phyloP scores from a whole-genome alignment of 2,329 filamentous ascomycete genomes.

The Tolypocladium guangdongense region DNA sequence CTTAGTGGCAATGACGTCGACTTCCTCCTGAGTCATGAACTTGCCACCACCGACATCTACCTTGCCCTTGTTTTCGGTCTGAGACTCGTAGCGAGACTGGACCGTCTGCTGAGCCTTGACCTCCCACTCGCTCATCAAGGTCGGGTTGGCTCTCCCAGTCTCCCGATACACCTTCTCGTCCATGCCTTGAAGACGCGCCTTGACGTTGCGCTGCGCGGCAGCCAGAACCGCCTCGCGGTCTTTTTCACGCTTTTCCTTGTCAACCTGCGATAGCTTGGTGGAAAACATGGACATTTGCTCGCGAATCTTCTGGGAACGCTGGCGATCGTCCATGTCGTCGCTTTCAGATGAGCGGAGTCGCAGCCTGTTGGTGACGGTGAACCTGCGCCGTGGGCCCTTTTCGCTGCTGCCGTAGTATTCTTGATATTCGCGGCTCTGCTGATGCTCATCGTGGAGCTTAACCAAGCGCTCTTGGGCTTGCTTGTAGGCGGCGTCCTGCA shows the following conservation, averaged over 20 bases:
- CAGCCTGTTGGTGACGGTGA: slow-evolving; percentile 42
- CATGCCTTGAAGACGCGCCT: slow-evolving; percentile 64
- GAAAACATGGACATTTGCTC: slow-evolving; percentile 72
- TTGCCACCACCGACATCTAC: slow-evolving; percentile 69
- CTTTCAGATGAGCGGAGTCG: slow-evolving; percentile 53
- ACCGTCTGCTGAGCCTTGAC: slow-evolving; percentile 61
- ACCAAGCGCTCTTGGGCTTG: slow-evolving; percentile 74
- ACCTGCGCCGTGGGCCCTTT: slow-evolving; percentile 25
- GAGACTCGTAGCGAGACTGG: slow-evolving; percentile 49
- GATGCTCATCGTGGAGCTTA: slow-evolving; percentile 64
- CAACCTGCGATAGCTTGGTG: slow-evolving; percentile 54
- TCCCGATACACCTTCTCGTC: slow-evolving; percentile 70
- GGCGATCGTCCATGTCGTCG: slow-evolving; percentile 55
- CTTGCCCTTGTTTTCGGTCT: slow-evolving; percentile 43
- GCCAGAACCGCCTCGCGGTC: slow-evolving; percentile 69
- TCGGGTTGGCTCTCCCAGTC: slow-evolving; percentile 61
- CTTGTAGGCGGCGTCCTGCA: slow-evolving; percentile 81
- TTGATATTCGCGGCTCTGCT: slow-evolving; percentile 52
- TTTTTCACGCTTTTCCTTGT: slow-evolving; percentile 60
- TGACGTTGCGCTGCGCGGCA: slow-evolving; percentile 78
- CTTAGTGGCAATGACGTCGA: slow-evolving; percentile 67
- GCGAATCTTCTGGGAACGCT: slow-evolving; percentile 61
- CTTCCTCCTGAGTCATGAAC: slow-evolving; percentile 65
- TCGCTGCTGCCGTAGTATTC: slow-evolving; percentile 60
- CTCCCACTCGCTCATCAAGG: slow-evolving; percentile 68